A percentile compares a stretch with the other conserved stretches of the same genome.
phyloP scores from a whole-genome alignment of 345 rosid genomes.

The Iberis pinnata region DNA sequence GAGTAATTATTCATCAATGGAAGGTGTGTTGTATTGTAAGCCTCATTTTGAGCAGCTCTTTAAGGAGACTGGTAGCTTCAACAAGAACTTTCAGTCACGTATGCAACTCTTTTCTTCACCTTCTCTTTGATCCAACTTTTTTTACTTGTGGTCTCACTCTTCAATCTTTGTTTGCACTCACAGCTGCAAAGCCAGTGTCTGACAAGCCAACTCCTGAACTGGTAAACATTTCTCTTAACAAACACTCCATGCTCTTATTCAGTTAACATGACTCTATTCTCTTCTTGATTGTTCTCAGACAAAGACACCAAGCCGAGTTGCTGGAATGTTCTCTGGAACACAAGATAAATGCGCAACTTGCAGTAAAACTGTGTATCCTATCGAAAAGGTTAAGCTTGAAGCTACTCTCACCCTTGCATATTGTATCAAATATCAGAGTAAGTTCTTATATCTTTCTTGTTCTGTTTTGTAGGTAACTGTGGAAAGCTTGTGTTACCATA shows the following conservation, averaged over 20 bases:
- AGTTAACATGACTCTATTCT: too few species aligned
- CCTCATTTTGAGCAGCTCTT: conserved; percentile 83
- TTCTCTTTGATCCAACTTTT: conserved; percentile 4
- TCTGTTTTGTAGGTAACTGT: conserved; percentile 49
- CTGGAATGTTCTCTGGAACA: conserved; percentile 71
- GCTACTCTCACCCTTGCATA: too few species aligned
- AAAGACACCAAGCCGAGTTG: conserved; percentile 64
- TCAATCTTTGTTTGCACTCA: background rate
- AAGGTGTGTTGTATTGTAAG: conserved; percentile 72
- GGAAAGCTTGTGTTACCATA: conserved; percentile 82
- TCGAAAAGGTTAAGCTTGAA: conserved; percentile 67
- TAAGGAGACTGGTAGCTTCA: conserved; percentile 50
- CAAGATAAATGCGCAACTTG: conserved; percentile 73
- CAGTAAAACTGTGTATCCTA: conserved; percentile 68
- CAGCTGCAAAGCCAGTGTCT: conserved; percentile 49
- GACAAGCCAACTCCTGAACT: conserved; percentile 38
- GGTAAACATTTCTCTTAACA: conserved; percentile 18
- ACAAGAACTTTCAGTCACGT: conserved; percentile 43
- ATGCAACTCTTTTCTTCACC: too few species aligned
- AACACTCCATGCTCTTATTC: background rate
- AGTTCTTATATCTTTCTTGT: background rate
- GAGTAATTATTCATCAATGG: conserved; percentile 60
- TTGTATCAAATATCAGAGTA: too few species aligned
- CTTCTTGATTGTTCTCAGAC: conserved; percentile 34
- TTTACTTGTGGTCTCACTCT: background rate